Conservation (phyloP, 1,284 basidiomycete species). For the Melampsora larici-populina region DNA sequence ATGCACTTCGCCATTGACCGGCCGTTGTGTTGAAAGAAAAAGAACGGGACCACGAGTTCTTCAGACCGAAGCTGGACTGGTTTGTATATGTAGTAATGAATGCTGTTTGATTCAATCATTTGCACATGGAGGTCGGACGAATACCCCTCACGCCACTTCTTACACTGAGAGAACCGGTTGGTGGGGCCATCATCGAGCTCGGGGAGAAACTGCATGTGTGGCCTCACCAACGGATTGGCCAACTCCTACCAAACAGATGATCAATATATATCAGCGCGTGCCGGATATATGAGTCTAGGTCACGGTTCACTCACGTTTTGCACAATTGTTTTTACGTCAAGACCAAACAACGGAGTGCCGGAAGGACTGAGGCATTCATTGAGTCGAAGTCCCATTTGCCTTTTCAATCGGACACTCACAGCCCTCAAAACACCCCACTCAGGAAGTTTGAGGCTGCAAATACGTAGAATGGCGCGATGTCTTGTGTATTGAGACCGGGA, state of each 20-base stretch:
- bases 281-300: too few relatives aligned
- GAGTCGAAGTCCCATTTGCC: background rate
- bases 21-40: background rate
- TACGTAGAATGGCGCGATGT: background rate
- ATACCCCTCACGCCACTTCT: background rate
- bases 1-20: background rate
- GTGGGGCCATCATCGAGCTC: background rate
- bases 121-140: background rate
- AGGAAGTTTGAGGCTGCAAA: background rate
- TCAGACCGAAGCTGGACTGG: background rate
- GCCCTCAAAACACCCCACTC: constrained; percentile 1
- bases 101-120: background rate
- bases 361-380: background rate
- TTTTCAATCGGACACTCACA: background rate
- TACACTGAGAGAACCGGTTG: background rate
- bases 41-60: background rate
- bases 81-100: constrained; percentile 8
- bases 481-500: too few relatives aligned
- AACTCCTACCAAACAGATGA: constrained; percentile 1
- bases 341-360: background rate
- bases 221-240: background rate
- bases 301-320: too few relatives aligned
- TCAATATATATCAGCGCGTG: too few relatives aligned
- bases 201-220: background rate
- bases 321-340: background rate